These are phyloP conservation scores for Leishmania martiniquensis DNA, from an alignment of 208 protist genomes.

Conservation along the genomic window DNA sequence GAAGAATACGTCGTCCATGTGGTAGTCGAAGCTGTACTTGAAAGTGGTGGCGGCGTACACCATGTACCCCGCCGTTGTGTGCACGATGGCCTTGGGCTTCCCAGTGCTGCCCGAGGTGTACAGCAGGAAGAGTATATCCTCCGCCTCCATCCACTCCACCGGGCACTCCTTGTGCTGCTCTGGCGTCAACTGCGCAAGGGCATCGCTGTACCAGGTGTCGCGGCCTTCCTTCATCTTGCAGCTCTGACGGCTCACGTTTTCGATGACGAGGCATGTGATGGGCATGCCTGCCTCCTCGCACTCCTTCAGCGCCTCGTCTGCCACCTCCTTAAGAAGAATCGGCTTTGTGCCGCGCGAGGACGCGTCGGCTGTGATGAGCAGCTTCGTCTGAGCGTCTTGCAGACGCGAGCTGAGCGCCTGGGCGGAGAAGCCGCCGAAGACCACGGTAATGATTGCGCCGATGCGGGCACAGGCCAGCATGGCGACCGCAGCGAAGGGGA, in stretches of 20 bases:
- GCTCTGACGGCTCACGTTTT: conserved; percentile 48
- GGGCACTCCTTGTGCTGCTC: conserved; percentile 52
- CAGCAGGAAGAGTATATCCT: conserved; percentile 97
- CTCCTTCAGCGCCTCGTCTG: conserved; percentile 71
- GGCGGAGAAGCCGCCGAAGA: conserved; percentile 88
- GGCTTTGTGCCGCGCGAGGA: conserved; percentile 85
- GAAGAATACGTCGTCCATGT: conserved; percentile 96
- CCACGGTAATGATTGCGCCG: conserved; percentile 88
- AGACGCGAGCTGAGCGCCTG: conserved; percentile 66
- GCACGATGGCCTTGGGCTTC: conserved; percentile 96
- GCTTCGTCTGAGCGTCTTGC: conserved; percentile 54
- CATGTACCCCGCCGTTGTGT: conserved; percentile 96
- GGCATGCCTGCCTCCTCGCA: conserved; percentile 30
- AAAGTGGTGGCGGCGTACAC: conserved; percentile 93
- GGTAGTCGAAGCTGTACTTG: conserved; percentile 96
- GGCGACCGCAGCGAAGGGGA: conserved; percentile 85
- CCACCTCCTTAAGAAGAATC: conserved; percentile 91
- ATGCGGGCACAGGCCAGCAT: conserved; percentile 99
- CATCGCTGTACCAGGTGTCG: conserved; percentile 82
- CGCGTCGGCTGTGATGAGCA: conserved; percentile 86
- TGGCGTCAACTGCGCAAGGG: conserved; percentile 31
- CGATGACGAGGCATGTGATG: conserved; percentile 54
- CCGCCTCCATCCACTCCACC: conserved; percentile 91
- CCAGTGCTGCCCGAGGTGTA: conserved; percentile 98
- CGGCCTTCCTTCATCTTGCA: conserved; percentile 61